phyloP scores from a whole-genome alignment of 768 basidiomycete genomes.

The Mycena belliarum region DNA sequence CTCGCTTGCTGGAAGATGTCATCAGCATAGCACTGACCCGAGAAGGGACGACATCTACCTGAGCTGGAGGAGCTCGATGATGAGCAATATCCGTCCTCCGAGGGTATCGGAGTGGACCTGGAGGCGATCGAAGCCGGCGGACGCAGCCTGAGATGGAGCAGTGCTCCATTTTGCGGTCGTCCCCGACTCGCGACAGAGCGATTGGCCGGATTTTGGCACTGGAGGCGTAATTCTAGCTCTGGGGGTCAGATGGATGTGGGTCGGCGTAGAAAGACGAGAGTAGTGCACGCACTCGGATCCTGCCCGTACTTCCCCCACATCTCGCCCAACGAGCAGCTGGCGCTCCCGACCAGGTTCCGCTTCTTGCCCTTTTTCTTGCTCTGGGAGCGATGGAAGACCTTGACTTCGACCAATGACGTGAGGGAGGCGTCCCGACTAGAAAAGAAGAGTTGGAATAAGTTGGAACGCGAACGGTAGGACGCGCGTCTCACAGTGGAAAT shows the following conservation, averaged over 20 bases:
- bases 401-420: conserved; percentile 49
- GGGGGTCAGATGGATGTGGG: conserved; percentile 21
- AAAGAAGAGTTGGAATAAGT: background rate
- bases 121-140: conserved; percentile 22
- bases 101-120: background rate
- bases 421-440: conserved; percentile 41
- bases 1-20: conserved; percentile 2
- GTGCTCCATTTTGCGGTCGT: conserved; percentile 41
- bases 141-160: conserved; percentile 17
- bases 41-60: conserved; percentile 13
- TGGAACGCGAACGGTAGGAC: background rate
- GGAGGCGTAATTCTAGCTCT: conserved; percentile 48
- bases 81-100: conserved; percentile 13
- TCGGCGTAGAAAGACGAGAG: background rate
- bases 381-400: conserved; percentile 56
- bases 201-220: conserved; percentile 39
- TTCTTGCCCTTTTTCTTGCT: conserved; percentile 67
- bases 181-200: conserved; percentile 35
- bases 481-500: conserved; percentile 55
- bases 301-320: conserved; percentile 49
- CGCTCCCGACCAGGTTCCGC: conserved; percentile 53
- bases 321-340: conserved; percentile 53
- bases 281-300: conserved; percentile 41
- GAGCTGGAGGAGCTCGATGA: conserved; percentile 10
- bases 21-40: background rate